Percentiles rank a stretch among this genome's conserved stretches.
These are phyloP conservation scores for Epichloe sp. DNA, from an alignment of 2,329 filamentous ascomycete genomes.

Conservation along the genomic window DNA sequence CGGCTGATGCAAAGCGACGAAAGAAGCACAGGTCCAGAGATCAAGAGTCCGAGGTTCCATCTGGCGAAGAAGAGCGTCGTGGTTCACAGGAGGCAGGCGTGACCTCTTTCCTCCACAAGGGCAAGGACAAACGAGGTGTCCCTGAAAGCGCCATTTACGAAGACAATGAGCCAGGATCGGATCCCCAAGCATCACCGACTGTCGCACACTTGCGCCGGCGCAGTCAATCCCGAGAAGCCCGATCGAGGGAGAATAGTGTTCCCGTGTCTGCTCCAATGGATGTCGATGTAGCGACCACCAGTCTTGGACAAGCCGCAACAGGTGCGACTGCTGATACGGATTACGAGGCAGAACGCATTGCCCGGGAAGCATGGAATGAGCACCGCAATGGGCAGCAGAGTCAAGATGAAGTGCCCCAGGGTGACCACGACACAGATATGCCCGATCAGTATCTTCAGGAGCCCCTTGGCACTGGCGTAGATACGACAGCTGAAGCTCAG, in stretches of 20 bases:
- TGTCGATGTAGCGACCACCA: constrained; percentile 8
- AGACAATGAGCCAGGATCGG: constrained; percentile 9
- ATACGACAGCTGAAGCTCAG: constrained; percentile 4
- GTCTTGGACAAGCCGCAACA: not conserved
- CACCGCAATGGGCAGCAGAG: constrained; percentile 17
- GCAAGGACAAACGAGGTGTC: constrained; percentile 3
- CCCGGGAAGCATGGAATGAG: constrained; percentile 23
- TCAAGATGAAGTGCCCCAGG: constrained; percentile 6
- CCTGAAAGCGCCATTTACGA: constrained; percentile 9
- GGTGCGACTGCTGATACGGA: constrained; percentile 5
- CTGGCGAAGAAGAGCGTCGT: not conserved
- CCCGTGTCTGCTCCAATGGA: constrained; percentile 13
- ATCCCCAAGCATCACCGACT: constrained; percentile 16
- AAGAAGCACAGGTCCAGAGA: constrained; percentile 21
- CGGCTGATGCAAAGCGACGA: constrained; percentile 17
- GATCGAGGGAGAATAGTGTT: constrained; percentile 15
- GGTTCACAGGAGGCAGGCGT: not conserved
- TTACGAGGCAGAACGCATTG: constrained; percentile 17
- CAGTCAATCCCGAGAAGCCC: constrained; percentile 15
- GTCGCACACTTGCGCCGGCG: constrained; percentile 14
- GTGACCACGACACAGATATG: constrained; percentile 1
- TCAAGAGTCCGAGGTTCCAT: constrained; percentile 9
- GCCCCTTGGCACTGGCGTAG: not conserved
- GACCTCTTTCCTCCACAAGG: constrained; percentile 6
- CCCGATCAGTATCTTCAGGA: constrained; percentile 4